Base-by-base conservation (phyloP, 805 yeast species). In the Saccharomyces mikatae region DNA sequence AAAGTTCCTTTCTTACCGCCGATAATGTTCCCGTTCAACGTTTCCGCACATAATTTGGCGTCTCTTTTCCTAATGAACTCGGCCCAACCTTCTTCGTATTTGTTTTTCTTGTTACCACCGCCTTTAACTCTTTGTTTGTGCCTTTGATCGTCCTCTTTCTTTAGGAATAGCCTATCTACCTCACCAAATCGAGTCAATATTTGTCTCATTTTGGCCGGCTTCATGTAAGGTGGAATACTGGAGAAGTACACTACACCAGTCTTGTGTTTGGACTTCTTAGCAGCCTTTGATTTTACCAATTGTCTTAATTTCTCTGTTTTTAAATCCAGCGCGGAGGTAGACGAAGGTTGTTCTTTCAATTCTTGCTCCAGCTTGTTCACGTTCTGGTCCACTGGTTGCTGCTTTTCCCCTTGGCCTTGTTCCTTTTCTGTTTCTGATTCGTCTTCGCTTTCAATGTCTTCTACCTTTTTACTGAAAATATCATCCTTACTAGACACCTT, bases 171-270 rank as follows among this genome's bases (percentile, higher is more conserved):
- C 59, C 98, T 76, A 62, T 89, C 96, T n/a, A 92, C 78, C 56
- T 82, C 83, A 10, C 99, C 99, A 71, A 92, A 94, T 57, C 89
- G 76, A 3, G 83, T 70, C 32, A 94, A 74, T 11, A 94, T 80
- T 51, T 90, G 94, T 62, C 96, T 79, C 71, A 94, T 75, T 67
- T 90, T 94, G 1, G 86, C 81, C 0, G 99, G 98, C 67, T 91
- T 91, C 99, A 94, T 94, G 67, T 87, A 94, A 27, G 99, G 99
- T 0, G 99, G 99, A 9, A 94, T 80, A 50, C 85, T 80, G 0
- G 97, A 90, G 2, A 94, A 70, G 62, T 94, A 94, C n/a, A 96
- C 85, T 1, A 94, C 97, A 4, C 99, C 99, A 0, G 96, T 84
- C 62, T 80, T 83, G 54, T 76, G 76, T 57, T 78, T 81, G 41